Evolutionary conservation across 108 stramenopile genomes (phyloP).

Genomic region (Nitzschia inconspicua): DNA sequence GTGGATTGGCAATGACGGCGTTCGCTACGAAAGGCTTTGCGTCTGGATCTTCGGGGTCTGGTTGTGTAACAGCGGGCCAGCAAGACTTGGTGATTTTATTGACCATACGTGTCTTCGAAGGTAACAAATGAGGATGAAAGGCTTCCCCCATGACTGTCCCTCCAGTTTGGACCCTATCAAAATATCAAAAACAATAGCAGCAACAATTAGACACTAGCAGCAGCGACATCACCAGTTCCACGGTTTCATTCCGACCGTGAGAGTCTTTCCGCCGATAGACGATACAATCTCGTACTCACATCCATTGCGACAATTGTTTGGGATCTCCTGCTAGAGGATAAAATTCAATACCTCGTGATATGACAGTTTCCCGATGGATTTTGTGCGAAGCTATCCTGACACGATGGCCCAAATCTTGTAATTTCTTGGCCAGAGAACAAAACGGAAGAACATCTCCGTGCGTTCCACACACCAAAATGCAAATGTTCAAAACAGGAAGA

Average conservation of each 20-base stretch:
- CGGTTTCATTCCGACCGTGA: no score
- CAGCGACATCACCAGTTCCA: not conserved
- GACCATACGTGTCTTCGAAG: conserved; percentile 61
- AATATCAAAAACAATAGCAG: no score
- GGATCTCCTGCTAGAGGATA: conserved; percentile 87
- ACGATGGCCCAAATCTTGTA: conserved; percentile 55
- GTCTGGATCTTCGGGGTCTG: conserved; percentile 52
- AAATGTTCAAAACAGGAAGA: conserved; percentile 52
- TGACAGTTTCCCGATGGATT: conserved; percentile 52
- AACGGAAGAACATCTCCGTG: conserved; percentile 71
- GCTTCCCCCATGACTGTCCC: conserved; percentile 56
- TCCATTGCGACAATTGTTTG: conserved; percentile 53
- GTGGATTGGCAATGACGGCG: conserved; percentile 77
- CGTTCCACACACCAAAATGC: conserved; percentile 60
- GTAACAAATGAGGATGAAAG: conserved; percentile 29
- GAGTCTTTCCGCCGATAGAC: not conserved
- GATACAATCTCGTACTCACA: conserved; percentile 4
- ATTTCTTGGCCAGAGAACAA: conserved; percentile 41
- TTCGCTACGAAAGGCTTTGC: conserved; percentile 59
- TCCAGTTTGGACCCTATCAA: conserved; percentile 62
- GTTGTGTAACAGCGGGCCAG: conserved; percentile 66
- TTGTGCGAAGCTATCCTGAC: conserved; percentile 68
- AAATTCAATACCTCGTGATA: conserved; percentile 54
- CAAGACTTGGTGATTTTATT: conserved; percentile 48
- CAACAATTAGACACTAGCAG: not conserved